phyloP scores from a whole-genome alignment of 768 basidiomycete genomes.

The Suillus subluteus region DNA sequence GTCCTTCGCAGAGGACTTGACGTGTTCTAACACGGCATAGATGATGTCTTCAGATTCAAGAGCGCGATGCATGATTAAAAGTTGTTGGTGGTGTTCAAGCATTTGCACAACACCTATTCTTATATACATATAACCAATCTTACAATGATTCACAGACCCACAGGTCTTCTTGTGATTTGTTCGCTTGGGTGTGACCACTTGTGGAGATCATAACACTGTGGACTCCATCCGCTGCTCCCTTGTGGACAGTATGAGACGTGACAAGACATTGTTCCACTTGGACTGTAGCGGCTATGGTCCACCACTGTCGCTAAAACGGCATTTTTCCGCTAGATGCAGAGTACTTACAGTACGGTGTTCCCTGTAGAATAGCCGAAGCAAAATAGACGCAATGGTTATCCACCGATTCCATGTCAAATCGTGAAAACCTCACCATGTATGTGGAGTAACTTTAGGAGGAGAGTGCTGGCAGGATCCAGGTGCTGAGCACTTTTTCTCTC shows the following conservation, averaged over 20 bases:
- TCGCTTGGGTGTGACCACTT: not conserved
- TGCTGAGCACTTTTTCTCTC: too few species aligned
- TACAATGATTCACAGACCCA: not conserved
- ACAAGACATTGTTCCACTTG: not conserved
- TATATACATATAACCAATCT: not conserved
- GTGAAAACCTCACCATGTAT: too few species aligned
- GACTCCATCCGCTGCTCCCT: not conserved
- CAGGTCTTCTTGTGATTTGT: not conserved
- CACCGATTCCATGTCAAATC: too few species aligned
- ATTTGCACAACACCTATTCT: too few species aligned
- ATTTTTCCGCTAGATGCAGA: not conserved
- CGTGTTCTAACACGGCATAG: not conserved
- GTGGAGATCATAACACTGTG: not conserved
- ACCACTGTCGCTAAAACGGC: too few species aligned
- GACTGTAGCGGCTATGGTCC: not conserved
- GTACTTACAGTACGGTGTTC: too few species aligned
- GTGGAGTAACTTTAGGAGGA: too few species aligned
- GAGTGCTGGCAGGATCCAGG: too few species aligned
- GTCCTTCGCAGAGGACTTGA: not conserved
- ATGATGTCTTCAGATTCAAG: not conserved
- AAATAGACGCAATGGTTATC: too few species aligned
- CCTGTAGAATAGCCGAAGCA: too few species aligned
- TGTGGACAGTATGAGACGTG: not conserved
- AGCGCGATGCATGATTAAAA: not conserved
- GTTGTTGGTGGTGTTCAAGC: not conserved